These are phyloP conservation scores for Ilyonectria robusta DNA, from an alignment of 2,329 filamentous ascomycete species.

Conservation along the genomic window DNA sequence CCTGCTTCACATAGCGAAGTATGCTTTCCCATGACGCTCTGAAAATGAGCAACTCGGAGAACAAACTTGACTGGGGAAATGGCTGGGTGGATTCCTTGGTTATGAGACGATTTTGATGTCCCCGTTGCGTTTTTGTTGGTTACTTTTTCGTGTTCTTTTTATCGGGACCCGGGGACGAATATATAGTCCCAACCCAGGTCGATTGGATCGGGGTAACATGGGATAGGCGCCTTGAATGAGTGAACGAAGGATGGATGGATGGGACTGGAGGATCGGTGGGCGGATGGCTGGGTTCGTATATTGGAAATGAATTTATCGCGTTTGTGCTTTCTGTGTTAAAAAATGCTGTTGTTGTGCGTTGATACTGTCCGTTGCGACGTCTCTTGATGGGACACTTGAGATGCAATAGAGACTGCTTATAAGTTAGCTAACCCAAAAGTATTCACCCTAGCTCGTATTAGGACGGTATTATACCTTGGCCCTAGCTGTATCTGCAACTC, in stretches of 20 bases:
- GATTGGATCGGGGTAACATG: neutral
- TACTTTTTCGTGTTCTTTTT: constrained; percentile 5
- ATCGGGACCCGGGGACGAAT: constrained; percentile 8
- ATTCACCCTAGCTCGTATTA: neutral
- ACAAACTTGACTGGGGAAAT: constrained; percentile 2
- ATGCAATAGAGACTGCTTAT: neutral
- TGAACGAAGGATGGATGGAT: constrained; percentile 23
- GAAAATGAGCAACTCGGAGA: constrained; percentile 1
- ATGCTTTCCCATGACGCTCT: constrained; percentile 7
- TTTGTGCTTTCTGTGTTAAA: constrained; percentile 1
- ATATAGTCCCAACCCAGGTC: constrained; percentile 10
- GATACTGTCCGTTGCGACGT: neutral
- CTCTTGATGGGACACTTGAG: neutral
- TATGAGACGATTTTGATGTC: constrained; percentile 26
- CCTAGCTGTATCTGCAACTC: neutral
- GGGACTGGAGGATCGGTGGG: constrained; percentile 8
- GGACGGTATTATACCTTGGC: neutral
- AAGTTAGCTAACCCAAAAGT: neutral
- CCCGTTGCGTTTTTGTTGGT: constrained; percentile 3
- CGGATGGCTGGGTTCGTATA: constrained; percentile 23
- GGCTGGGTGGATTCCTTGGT: constrained; percentile 11
- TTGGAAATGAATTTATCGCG: constrained; percentile 32
- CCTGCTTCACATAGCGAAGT: neutral
- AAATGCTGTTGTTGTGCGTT: neutral
- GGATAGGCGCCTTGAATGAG: constrained; percentile 30